Conservation (phyloP, 2,329 filamentous ascomycete genomes). For the Apiospora aurea region DNA sequence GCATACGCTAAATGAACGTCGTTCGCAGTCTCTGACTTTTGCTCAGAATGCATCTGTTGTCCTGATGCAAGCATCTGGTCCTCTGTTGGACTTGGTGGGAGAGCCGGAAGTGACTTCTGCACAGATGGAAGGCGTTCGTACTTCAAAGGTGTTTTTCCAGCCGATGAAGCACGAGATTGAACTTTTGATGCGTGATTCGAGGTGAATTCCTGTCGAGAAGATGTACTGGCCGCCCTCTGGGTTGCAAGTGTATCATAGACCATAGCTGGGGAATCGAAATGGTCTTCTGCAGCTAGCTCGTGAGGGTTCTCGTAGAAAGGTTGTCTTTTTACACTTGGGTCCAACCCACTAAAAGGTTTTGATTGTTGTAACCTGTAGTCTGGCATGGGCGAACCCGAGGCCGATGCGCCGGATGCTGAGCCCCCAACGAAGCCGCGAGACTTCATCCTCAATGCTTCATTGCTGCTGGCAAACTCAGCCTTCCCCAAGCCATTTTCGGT, state of each 20-base stretch:
- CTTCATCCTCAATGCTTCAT: not conserved
- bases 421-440: not conserved
- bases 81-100: not conserved
- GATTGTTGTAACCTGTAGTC: not conserved
- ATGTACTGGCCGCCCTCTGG: not conserved
- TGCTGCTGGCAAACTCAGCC: not conserved
- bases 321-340: not conserved
- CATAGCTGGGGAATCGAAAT: not conserved
- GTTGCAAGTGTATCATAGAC: not conserved
- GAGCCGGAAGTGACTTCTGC: not conserved
- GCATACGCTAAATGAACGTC: not conserved
- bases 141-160: slow-evolving; percentile 1
- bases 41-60: not conserved
- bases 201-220: not conserved
- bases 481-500: not conserved
- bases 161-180: not conserved
- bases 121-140: slow-evolving; percentile 3
- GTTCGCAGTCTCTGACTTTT: not conserved
- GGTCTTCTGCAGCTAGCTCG: not conserved
- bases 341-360: not conserved
- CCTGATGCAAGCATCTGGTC: not conserved
- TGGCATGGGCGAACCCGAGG: not conserved
- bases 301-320: not conserved
- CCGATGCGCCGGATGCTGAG: not conserved
- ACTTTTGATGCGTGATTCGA: not conserved